These are phyloP conservation scores for Dothidotthia symphoricarpi DNA, from an alignment of 2,329 filamentous ascomycete genomes.

Conservation along the genomic window DNA sequence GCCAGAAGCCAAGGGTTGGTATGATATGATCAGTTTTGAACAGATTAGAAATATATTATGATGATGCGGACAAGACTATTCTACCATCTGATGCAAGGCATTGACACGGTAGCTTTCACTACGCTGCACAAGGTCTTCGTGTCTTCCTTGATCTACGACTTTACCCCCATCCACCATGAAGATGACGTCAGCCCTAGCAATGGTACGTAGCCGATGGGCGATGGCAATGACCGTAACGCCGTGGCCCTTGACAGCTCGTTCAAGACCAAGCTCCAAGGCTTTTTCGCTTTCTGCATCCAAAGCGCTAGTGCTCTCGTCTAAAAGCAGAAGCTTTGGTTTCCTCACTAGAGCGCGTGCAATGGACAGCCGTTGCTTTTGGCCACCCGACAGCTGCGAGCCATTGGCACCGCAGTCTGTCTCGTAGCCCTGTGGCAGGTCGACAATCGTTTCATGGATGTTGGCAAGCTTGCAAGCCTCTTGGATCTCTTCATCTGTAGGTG, in stretches of 20 bases:
- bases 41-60: background rate
- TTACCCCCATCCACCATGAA: conserved; percentile 51
- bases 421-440: conserved; percentile 62
- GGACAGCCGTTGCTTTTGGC: conserved; percentile 45
- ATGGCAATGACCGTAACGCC: conserved; percentile 47
- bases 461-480: conserved; percentile 65
- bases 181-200: conserved; percentile 45
- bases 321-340: conserved; percentile 43
- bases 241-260: conserved; percentile 36
- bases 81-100: conserved; percentile 51
- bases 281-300: conserved; percentile 46
- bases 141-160: conserved; percentile 51
- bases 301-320: conserved; percentile 47
- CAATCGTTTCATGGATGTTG: conserved; percentile 69
- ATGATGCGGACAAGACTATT: conserved; percentile 11
- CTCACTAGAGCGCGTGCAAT: conserved; percentile 47
- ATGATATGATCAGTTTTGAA: conserved; percentile 1
- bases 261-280: conserved; percentile 42
- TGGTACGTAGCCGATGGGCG: conserved; percentile 45
- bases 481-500: conserved; percentile 60
- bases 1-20: conserved; percentile 17
- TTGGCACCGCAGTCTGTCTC: conserved; percentile 53
- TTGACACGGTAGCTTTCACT: conserved; percentile 53
- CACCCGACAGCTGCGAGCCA: conserved; percentile 45
- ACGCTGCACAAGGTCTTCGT: conserved; percentile 50